Evolutionary conservation across 106 monocot species (phyloP).

Genomic region (Phalaenopsis equestris): DNA sequence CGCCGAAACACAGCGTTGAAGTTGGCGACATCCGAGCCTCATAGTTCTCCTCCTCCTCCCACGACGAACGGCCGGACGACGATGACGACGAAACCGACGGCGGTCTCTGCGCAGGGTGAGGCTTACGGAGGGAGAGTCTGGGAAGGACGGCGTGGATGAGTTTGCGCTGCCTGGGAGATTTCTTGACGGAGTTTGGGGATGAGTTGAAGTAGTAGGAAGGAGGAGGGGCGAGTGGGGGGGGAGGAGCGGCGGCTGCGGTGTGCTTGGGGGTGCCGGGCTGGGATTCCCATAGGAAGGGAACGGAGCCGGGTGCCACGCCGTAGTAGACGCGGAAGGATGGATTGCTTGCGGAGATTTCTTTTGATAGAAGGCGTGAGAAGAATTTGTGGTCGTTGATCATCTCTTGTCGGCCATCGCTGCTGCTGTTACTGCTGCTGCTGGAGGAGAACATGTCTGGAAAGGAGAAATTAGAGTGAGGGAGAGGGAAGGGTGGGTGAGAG

Average conservation of each 20-base stretch:
- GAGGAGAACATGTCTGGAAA: neutral
- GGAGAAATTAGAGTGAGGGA: neutral
- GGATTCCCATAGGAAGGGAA: slow-evolving; percentile 78
- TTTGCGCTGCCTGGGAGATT: slow-evolving; percentile 1
- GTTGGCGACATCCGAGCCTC: slow-evolving; percentile 9
- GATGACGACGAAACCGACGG: slow-evolving; percentile 11
- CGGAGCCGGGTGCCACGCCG: slow-evolving; percentile 32
- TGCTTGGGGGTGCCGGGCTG: slow-evolving; percentile 62
- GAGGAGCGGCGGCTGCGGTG: neutral
- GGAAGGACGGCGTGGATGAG: slow-evolving; percentile 13
- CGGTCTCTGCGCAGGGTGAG: neutral
- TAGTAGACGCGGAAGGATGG: slow-evolving; percentile 59
- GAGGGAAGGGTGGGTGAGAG: neutral
- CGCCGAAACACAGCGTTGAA: slow-evolving; percentile 6
- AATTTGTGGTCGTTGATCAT: slow-evolving; percentile 26
- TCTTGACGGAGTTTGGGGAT: neutral
- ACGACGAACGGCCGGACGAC: neutral
- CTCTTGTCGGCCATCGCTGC: neutral
- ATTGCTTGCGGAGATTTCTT: slow-evolving; percentile 16
- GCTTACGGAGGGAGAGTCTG: neutral
- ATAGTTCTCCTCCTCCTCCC: slow-evolving; percentile 5
- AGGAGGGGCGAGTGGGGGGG: slow-evolving; percentile 58
- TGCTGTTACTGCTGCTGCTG: neutral
- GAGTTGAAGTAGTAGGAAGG: slow-evolving; percentile 32
- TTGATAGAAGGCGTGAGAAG: slow-evolving; percentile 26